Evolutionary conservation across 805 yeast species (phyloP).

Genomic region (Maudiozyma saulgeensis): DNA sequence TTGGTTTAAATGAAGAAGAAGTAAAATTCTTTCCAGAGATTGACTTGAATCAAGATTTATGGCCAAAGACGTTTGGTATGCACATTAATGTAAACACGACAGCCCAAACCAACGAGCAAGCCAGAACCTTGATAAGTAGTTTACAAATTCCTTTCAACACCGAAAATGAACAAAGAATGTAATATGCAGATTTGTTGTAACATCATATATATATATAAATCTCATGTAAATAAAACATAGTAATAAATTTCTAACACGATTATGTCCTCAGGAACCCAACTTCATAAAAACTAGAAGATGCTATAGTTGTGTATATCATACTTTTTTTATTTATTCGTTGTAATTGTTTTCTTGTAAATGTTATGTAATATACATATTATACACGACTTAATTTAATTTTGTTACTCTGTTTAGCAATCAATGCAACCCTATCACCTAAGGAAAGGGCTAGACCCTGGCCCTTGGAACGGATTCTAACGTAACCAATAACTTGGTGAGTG

Average conservation of each 20-base stretch:
- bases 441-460: slow-evolving; percentile 96
- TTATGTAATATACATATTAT: slow-evolving; percentile 7
- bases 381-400: slow-evolving; percentile 29
- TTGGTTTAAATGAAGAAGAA: slow-evolving; percentile 73
- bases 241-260: neutral
- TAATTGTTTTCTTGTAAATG: neutral
- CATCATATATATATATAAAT: slow-evolving; percentile 1
- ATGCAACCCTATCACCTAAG: slow-evolving; percentile 87
- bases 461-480: slow-evolving; percentile 91
- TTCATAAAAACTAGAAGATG: no score
- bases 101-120: slow-evolving; percentile 85
- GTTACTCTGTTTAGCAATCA: slow-evolving; percentile 55
- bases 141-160: slow-evolving; percentile 64
- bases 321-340: neutral
- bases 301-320: neutral
- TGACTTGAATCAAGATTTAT: slow-evolving; percentile 79
- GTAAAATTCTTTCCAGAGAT: slow-evolving; percentile 85
- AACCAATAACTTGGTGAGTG: slow-evolving; percentile 73
- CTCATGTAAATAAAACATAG: neutral
- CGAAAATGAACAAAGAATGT: neutral
- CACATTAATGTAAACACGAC: slow-evolving; percentile 77
- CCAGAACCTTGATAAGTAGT: slow-evolving; percentile 74
- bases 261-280: no score
- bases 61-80: slow-evolving; percentile 81
- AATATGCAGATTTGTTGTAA: neutral